phyloP scores from a whole-genome alignment of 768 basidiomycete species.

The Lactarius psammicola region DNA sequence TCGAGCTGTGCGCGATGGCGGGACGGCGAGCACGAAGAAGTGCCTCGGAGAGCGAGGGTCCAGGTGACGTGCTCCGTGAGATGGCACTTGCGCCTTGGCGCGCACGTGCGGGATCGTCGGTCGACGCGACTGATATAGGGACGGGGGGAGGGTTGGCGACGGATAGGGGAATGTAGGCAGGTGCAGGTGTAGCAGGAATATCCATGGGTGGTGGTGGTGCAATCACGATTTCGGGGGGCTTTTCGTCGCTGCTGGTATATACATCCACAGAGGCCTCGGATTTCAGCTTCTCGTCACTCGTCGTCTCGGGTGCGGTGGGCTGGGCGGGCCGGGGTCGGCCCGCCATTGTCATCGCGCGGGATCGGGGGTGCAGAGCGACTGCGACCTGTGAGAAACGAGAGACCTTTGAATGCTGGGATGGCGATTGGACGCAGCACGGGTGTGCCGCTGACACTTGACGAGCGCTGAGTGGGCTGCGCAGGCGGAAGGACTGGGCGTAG shows the following conservation, averaged over 20 bases:
- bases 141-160: not conserved
- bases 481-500: not conserved
- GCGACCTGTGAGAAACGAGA: slow-evolving; percentile 28
- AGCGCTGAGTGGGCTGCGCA: slow-evolving; percentile 11
- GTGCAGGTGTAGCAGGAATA: slow-evolving; percentile 12
- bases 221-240: not conserved
- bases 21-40: slow-evolving; percentile 61
- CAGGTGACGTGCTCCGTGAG: slow-evolving; percentile 47
- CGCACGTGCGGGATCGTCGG: slow-evolving; percentile 14
- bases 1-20: slow-evolving; percentile 28
- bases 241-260: not conserved
- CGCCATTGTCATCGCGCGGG: slow-evolving; percentile 27
- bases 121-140: not conserved
- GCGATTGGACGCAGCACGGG: slow-evolving; percentile 21
- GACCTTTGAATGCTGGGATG: slow-evolving; percentile 25
- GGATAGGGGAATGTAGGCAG: not conserved
- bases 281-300: slow-evolving; percentile 21
- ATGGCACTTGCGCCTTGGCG: slow-evolving; percentile 12
- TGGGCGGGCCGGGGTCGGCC: slow-evolving; percentile 3
- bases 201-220: not conserved
- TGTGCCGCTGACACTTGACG: slow-evolving; percentile 14
- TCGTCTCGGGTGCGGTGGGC: not conserved
- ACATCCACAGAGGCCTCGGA: not conserved
- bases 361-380: slow-evolving; percentile 26
- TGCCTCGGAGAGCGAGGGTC: slow-evolving; percentile 65